Evolutionary conservation across 1,284 basidiomycete species (phyloP).

Genomic region (Entoloma clypeatum): DNA sequence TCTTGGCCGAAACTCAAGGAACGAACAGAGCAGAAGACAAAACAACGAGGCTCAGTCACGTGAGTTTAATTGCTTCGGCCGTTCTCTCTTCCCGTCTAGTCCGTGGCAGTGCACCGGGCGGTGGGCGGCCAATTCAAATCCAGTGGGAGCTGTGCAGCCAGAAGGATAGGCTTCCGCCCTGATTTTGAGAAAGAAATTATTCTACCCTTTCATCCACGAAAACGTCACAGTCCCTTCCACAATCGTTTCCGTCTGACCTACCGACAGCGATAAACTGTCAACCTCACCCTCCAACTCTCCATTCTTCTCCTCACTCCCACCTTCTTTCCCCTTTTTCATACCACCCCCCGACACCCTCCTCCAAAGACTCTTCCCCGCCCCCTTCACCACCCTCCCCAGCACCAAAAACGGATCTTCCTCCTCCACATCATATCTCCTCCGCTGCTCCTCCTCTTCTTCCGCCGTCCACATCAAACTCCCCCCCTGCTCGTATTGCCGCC

Average conservation of each 20-base stretch:
- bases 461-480: slow-evolving; percentile 33
- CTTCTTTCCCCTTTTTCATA: slow-evolving; percentile 17
- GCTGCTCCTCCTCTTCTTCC: slow-evolving; percentile 32
- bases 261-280: no score
- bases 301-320: slow-evolving; percentile 15
- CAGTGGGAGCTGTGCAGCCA: no score
- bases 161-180: no score
- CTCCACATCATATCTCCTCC: slow-evolving; percentile 20
- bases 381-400: slow-evolving; percentile 47
- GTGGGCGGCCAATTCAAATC: no score
- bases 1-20: no score
- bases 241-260: slow-evolving; percentile 32
- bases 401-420: slow-evolving; percentile 41
- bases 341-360: slow-evolving; percentile 30
- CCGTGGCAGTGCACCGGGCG: no score
- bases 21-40: no score
- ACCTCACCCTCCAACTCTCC: no score
- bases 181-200: no score
- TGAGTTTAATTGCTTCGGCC: no score
- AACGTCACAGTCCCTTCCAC: slow-evolving; percentile 27
- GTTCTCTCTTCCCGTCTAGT: no score
- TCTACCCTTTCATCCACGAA: slow-evolving; percentile 13
- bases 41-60: no score
- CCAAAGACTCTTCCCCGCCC: slow-evolving; percentile 40
- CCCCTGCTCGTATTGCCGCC: slow-evolving; percentile 23